These are phyloP conservation scores for Paramyrothecium sp. DNA, from an alignment of 2,329 filamentous ascomycete genomes.

Conservation along the genomic window DNA sequence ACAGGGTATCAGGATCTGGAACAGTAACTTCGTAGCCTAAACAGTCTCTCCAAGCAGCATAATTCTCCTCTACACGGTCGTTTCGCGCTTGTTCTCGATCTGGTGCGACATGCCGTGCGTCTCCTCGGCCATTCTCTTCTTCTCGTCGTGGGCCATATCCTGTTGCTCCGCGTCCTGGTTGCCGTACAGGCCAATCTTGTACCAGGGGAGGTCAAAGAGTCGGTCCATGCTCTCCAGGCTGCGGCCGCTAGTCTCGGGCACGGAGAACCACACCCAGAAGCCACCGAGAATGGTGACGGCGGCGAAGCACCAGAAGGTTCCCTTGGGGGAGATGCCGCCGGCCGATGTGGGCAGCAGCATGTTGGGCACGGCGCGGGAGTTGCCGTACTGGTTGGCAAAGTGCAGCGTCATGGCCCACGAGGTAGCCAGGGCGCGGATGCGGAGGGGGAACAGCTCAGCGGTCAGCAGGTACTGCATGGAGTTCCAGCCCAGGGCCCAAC, in stretches of 20 bases:
- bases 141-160: conserved; percentile 42
- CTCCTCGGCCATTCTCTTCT: conserved; percentile 36
- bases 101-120: conserved; percentile 27
- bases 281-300: conserved; percentile 67
- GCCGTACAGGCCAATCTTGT: conserved; percentile 63
- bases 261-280: conserved; percentile 68
- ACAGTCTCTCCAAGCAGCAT: neutral
- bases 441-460: conserved; percentile 73
- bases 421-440: conserved; percentile 69
- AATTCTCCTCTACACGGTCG: neutral
- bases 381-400: conserved; percentile 78
- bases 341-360: conserved; percentile 58
- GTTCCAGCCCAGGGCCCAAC: conserved; percentile 74
- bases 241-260: conserved; percentile 71
- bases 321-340: conserved; percentile 55
- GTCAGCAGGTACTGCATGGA: conserved; percentile 77
- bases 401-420: conserved; percentile 76
- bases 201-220: conserved; percentile 72
- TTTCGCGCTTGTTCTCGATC: conserved; percentile 30
- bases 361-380: conserved; percentile 70
- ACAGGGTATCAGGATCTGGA: neutral
- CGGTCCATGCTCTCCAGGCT: conserved; percentile 68
- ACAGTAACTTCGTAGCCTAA: neutral
- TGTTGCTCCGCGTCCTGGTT: conserved; percentile 49
- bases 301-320: conserved; percentile 77